These are phyloP conservation scores for Wickerhamiella cacticola DNA, from an alignment of 805 yeast genomes.

Conservation along the genomic window DNA sequence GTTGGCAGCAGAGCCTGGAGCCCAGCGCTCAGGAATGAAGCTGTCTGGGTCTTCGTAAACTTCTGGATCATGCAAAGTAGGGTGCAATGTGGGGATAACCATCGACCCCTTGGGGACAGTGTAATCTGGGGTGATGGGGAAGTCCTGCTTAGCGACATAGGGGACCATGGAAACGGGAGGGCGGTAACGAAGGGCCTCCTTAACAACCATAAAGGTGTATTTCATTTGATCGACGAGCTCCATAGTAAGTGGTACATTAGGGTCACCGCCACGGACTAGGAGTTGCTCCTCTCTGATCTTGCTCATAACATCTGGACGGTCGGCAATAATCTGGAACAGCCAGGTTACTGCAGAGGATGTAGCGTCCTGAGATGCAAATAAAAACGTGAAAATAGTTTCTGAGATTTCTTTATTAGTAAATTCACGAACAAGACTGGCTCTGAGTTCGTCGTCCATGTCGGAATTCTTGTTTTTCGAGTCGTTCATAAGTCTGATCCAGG, in stretches of 20 bases:
- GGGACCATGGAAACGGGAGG: slow-evolving; percentile 99
- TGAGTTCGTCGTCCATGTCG: slow-evolving; percentile 39
- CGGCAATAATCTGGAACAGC: slow-evolving; percentile 93
- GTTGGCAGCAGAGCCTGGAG: slow-evolving; percentile 54
- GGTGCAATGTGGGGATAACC: slow-evolving; percentile 92
- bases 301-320: slow-evolving; percentile 77
- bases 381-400: slow-evolving; percentile 90
- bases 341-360: slow-evolving; percentile 95
- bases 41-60: slow-evolving; percentile 90
- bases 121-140: slow-evolving; percentile 72
- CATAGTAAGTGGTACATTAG: slow-evolving; percentile 45
- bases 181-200: slow-evolving; percentile 83
- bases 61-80: slow-evolving; percentile 95
- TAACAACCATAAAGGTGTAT: slow-evolving; percentile 82
- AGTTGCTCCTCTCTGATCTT: slow-evolving; percentile 91
- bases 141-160: slow-evolving; percentile 75
- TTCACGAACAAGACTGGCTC: slow-evolving; percentile 58
- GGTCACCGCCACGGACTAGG: slow-evolving; percentile 67
- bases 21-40: slow-evolving; percentile 95
- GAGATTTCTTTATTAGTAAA: slow-evolving; percentile 86
- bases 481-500: slow-evolving; percentile 82
- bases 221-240: slow-evolving; percentile 76
- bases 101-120: slow-evolving; percentile 94
- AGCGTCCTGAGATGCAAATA: slow-evolving; percentile 97
- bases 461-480: slow-evolving; percentile 41